phyloP scores from a whole-genome alignment of 768 basidiomycete species.

The Boletus reticulatus region DNA sequence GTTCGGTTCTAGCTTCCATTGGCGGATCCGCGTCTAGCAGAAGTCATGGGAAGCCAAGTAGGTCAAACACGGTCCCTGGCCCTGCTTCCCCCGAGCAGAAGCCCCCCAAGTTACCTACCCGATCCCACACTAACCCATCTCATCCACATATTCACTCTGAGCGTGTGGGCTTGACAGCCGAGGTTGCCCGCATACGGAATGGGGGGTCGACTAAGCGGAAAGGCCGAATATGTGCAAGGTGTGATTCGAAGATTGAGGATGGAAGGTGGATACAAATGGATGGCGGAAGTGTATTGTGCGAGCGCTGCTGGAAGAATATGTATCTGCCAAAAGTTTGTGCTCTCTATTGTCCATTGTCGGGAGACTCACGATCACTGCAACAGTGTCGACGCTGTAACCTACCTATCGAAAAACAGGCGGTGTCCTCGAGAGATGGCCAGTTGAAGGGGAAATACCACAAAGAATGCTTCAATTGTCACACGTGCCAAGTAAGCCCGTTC shows the following conservation, averaged over 20 bases:
- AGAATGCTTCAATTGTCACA: conserved; percentile 86
- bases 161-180: conserved; percentile 21
- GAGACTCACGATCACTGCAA: conserved; percentile 1
- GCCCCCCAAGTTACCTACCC: conserved; percentile 52
- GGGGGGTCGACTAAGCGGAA: conserved; percentile 34
- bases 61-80: conserved; percentile 54
- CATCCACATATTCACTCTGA: conserved; percentile 35
- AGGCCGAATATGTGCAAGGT: conserved; percentile 60
- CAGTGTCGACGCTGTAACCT: conserved; percentile 86
- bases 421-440: conserved; percentile 90
- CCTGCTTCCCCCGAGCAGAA: conserved; percentile 43
- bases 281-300: conserved; percentile 77
- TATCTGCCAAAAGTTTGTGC: conserved; percentile 81
- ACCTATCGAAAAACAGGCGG: conserved; percentile 88
- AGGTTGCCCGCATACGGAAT: conserved; percentile 32
- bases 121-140: conserved; percentile 51
- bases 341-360: neutral
- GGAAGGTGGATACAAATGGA: conserved; percentile 82
- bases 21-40: conserved; percentile 18
- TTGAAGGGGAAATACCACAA: conserved; percentile 94
- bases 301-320: conserved; percentile 93
- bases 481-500: conserved; percentile 60
- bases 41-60: conserved; percentile 30
- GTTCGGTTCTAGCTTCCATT: conserved; percentile 32
- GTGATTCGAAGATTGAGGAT: conserved; percentile 68